These are phyloP conservation scores for Fusarium musae DNA, from an alignment of 2,329 filamentous ascomycete species.

Conservation along the genomic window DNA sequence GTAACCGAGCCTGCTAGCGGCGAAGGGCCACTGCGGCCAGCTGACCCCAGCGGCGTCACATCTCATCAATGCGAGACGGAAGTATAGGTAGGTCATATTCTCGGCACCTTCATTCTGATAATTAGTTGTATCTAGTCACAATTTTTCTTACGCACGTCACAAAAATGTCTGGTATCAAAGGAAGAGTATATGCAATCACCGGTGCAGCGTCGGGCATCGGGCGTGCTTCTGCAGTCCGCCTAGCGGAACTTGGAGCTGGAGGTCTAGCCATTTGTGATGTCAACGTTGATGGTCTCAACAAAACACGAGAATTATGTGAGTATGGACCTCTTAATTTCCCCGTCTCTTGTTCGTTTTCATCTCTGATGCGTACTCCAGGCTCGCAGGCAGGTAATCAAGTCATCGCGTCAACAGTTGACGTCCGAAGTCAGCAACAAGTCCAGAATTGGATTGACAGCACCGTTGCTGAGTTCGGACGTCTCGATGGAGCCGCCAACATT, in stretches of 20 bases:
- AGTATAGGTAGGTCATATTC: background rate
- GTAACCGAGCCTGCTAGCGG: background rate
- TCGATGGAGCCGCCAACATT: background rate
- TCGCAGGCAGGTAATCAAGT: background rate
- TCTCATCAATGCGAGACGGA: background rate
- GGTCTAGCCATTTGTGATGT: background rate
- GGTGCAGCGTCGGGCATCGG: background rate
- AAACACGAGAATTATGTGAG: background rate
- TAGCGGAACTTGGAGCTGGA: background rate
- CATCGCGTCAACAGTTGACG: background rate
- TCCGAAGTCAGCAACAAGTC: background rate
- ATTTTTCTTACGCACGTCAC: fast-evolving
- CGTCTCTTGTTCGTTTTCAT: no score
- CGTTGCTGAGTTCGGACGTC: background rate
- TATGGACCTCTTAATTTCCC: no score
- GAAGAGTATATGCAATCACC: background rate
- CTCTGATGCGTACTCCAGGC: background rate
- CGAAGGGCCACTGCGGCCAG: background rate
- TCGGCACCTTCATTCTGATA: background rate
- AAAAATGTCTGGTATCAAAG: background rate
- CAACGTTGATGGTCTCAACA: background rate
- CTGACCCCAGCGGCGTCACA: background rate
- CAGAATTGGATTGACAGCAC: background rate
- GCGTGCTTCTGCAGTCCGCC: background rate
- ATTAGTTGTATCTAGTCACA: fast-evolving